These are phyloP conservation scores for Paecilomyces fulvus DNA, from an alignment of 2,329 filamentous ascomycete genomes.

Conservation along the genomic window DNA sequence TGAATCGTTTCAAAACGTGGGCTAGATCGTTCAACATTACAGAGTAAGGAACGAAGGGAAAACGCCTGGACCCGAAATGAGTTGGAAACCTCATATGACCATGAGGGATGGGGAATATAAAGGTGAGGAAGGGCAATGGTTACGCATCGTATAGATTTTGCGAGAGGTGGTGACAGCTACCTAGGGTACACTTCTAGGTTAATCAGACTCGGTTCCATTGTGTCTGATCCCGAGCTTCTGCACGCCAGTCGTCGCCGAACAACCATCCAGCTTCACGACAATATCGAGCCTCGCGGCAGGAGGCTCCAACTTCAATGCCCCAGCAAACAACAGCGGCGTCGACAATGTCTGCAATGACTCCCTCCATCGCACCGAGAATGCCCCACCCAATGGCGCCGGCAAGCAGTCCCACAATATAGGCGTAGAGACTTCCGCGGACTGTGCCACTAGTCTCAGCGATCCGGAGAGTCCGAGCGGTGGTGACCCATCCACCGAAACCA, in stretches of 20 bases:
- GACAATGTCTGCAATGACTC: slow-evolving; percentile 75
- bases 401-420: slow-evolving; percentile 86
- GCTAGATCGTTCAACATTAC: neutral
- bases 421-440: slow-evolving; percentile 75
- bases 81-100: neutral
- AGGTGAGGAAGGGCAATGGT: neutral
- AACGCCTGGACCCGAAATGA: neutral
- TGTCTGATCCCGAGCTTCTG: neutral
- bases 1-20: neutral
- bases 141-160: neutral
- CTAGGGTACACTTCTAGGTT: neutral
- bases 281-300: slow-evolving; percentile 57
- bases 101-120: neutral
- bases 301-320: slow-evolving; percentile 73
- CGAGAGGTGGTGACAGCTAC: neutral
- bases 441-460: slow-evolving; percentile 43
- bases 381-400: slow-evolving; percentile 94
- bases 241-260: slow-evolving; percentile 55
- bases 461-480: slow-evolving; percentile 70
- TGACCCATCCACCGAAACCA: slow-evolving; percentile 94
- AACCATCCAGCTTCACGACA: slow-evolving; percentile 86
- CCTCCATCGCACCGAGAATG: slow-evolving; percentile 82
- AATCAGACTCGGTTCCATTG: slow-evolving; percentile 6
- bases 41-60: neutral
- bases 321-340: slow-evolving; percentile 90